phyloP scores from a whole-genome alignment of 2,329 filamentous ascomycete genomes.

The Cladophialophora exuberans region DNA sequence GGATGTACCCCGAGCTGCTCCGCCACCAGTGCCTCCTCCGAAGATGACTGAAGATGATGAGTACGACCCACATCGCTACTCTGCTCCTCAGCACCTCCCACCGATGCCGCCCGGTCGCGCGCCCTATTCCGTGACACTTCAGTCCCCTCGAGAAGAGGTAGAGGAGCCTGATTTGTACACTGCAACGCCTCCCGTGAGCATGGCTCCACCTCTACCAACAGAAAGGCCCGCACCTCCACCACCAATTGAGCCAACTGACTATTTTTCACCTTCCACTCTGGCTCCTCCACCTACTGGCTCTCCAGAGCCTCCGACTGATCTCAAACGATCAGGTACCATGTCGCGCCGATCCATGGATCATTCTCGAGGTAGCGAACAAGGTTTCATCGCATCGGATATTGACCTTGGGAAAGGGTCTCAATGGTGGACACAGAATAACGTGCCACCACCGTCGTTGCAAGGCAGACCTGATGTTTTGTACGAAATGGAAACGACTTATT shows the following conservation, averaged over 20 bases:
- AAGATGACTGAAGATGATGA: slow-evolving; percentile 52
- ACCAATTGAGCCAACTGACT: slow-evolving; percentile 51
- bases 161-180: slow-evolving; percentile 53
- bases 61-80: slow-evolving; percentile 58
- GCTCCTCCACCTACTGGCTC: slow-evolving; percentile 57
- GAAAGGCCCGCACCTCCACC: slow-evolving; percentile 38
- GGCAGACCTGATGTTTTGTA: slow-evolving; percentile 80
- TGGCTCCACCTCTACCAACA: slow-evolving; percentile 41
- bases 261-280: slow-evolving; percentile 52
- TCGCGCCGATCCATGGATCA: slow-evolving; percentile 73
- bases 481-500: slow-evolving; percentile 77
- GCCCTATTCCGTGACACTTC: slow-evolving; percentile 32
- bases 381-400: slow-evolving; percentile 85
- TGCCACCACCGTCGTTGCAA: slow-evolving; percentile 79
- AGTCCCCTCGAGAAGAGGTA: slow-evolving; percentile 37
- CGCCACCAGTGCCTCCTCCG: slow-evolving; percentile 62
- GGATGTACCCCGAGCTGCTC: slow-evolving; percentile 71
- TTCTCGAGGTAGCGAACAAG: slow-evolving; percentile 71
- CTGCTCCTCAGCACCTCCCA: slow-evolving; percentile 39
- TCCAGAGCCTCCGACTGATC: slow-evolving; percentile 68
- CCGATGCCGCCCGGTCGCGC: slow-evolving; percentile 35
- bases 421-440: slow-evolving; percentile 87
- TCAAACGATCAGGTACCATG: slow-evolving; percentile 55
- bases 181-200: slow-evolving; percentile 41
- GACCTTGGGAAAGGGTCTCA: slow-evolving; percentile 73